Conservation (phyloP, 768 basidiomycete species). For the Collybiopsis luxurians region DNA sequence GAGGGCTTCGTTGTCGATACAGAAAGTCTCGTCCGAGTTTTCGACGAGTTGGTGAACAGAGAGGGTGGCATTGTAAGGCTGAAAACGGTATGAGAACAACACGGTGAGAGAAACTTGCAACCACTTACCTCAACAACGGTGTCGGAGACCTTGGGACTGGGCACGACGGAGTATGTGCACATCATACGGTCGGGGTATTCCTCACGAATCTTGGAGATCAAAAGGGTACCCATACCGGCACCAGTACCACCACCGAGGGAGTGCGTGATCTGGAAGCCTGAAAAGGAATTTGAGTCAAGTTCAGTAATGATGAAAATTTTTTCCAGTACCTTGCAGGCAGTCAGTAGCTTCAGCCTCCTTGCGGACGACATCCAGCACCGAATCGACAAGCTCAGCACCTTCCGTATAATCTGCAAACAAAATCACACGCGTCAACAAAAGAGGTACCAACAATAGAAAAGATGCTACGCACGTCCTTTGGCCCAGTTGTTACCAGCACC, state of each 20-base stretch:
- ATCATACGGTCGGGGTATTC: conserved; percentile 99
- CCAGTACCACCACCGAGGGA: conserved; percentile 99
- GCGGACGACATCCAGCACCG: conserved; percentile 96
- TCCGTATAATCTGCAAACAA: conserved; percentile 73
- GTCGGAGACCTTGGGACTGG: conserved; percentile 96
- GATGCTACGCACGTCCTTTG: conserved; percentile 86
- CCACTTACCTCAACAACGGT: conserved; percentile 87
- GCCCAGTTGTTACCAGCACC: conserved; percentile 99
- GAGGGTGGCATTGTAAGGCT: conserved; percentile 98
- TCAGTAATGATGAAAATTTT: background rate
- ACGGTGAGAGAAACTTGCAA: background rate
- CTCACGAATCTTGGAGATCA: conserved; percentile 98
- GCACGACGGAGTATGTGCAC: conserved; percentile 99
- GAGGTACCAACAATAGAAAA: background rate
- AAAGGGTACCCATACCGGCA: conserved; percentile 98
- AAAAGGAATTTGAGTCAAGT: conserved; percentile 7
- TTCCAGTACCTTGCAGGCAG: conserved; percentile 88
- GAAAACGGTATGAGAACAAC: background rate
- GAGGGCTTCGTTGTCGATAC: conserved; percentile 98
- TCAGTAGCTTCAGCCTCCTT: conserved; percentile 99
- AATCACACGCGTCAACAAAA: conserved; percentile 9
- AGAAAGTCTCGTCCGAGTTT: conserved; percentile 99
- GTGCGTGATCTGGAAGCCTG: conserved; percentile 98
- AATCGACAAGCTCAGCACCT: conserved; percentile 98
- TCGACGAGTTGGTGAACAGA: conserved; percentile 99